A percentile compares a stretch with the other conserved stretches of the same genome.
These are phyloP conservation scores for Claviceps sp. DNA, from an alignment of 2,329 filamentous ascomycete genomes.

Conservation along the genomic window DNA sequence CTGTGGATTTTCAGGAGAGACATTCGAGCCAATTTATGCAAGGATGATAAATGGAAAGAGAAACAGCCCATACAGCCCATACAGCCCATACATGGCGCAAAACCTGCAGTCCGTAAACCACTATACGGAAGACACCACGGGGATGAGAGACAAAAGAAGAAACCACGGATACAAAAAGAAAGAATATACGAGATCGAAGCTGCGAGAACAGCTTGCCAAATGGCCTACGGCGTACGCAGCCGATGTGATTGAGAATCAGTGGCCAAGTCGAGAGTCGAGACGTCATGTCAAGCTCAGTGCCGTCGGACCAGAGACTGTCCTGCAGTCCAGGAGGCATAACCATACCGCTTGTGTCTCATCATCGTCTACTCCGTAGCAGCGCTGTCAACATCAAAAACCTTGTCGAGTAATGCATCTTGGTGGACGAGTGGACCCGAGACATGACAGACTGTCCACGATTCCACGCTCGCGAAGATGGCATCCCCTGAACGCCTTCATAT, in stretches of 20 bases:
- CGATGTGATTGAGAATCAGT: neutral
- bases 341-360: slow-evolving; percentile 6
- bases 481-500: slow-evolving; percentile 4
- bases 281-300: slow-evolving; percentile 3
- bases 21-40: neutral
- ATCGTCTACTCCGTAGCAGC: slow-evolving; percentile 2
- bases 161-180: neutral
- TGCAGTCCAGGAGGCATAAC: slow-evolving; percentile 4
- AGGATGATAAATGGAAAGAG: neutral
- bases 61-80: neutral
- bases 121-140: neutral
- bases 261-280: neutral
- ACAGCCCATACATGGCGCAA: neutral
- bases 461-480: slow-evolving; percentile 7
- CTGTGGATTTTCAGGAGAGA: neutral
- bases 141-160: neutral
- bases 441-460: slow-evolving; percentile 3
- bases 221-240: neutral
- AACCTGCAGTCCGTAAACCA: slow-evolving; percentile 1
- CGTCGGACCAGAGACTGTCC: neutral
- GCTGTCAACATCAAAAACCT: neutral
- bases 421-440: slow-evolving; percentile 1
- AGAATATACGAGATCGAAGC: neutral
- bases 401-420: neutral
- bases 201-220: neutral